Base-by-base conservation (phyloP, 495 filamentous ascomycete species). In the Acidiella bohemica region DNA sequence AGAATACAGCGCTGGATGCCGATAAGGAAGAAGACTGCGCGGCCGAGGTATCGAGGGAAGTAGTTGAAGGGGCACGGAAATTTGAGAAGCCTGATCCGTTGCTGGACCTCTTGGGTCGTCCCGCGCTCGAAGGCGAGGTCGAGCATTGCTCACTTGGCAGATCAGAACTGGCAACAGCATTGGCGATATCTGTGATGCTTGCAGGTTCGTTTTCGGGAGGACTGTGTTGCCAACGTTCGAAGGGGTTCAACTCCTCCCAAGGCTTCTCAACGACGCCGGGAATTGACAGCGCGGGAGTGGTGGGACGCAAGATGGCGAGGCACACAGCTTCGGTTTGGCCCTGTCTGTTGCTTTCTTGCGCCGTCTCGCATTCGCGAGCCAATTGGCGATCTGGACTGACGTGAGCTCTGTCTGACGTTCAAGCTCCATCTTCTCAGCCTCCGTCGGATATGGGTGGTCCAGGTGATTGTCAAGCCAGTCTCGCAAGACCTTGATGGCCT, bases 151-250 rank as follows among this genome's bases (percentile, higher is more conserved):
- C 40, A 4, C 49, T 51, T 2, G 46, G 50, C 29, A 41, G 40
- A 23, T 55, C 51, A 27, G 50, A 72, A 30, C 70, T 73, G 18
- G 73, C 76, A 39, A 88, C 67, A 49, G 84, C 83, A 46, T 76
- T 72, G 18, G 74, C 74, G 68, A 93, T 90, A 62, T 75, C 84
- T 19, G 73, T 74, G 20, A 82, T 74, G 10, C 80, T 71, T 47
- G 83, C 84, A 31, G 84, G 76, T 76, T 90, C 84, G 66, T 88
- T 70, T 64, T 90, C 83, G 14, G 84, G 84, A 6, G 84, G 84
- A 39, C 81, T 86, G 60, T 79, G 67, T 59, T 81, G 75, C 84
- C 84, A 93, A 67, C 84, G 68, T 60, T 92, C 82, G 33, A 92
- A 58, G 9, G 84, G 84, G 45, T 82, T 83, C 75, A 86, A 76